Base-by-base conservation (phyloP, 2,329 filamentous ascomycete species). In the Calonectria hawksworthii region DNA sequence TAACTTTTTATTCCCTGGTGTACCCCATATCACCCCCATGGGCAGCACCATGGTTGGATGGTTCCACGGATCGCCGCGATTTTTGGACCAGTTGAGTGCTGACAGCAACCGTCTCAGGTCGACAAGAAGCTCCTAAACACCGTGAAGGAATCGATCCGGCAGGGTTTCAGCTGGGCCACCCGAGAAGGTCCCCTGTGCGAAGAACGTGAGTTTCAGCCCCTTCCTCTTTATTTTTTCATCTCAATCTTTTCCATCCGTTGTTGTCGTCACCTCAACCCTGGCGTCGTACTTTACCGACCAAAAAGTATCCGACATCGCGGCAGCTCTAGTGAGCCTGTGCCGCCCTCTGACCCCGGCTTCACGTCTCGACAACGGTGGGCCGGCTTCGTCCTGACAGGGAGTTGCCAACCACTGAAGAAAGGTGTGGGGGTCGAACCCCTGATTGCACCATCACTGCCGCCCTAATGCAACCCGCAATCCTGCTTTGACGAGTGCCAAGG, bases 101-200 rank as follows among this genome's bases (percentile, higher is more conserved):
- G 67, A 77, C 51, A 44, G 52, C 51, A 30, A 14, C 18, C 72
- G 50, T 52, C 56, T 52, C 82, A 93, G 92, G 95, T 99, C 75
- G 96, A 99, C 87, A 97, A 98, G 87, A 98, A 96, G 85, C 90
- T 96, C 26, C 91, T 99, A 38, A 93, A 93, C 80, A 94, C 93
- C 44, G 96, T 98, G 56, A 93, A 96, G 80, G 97, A 99, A 83
- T 96, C 95, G 10, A 95, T 99, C 80, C 93, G 95, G 63, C 97
- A 99, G 86, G 97, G 97, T 38, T 99, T 99, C 86, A 96, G 94
- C 84, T 99, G 97, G 97, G 97, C 95, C 65, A 95, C 96, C 38
- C 91, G 97, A 77, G 97, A 99, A 91, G 97, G 97, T 0, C 97
- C 97, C 23, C 89, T 99, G 32, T 99, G 97, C 85, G 97, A 99